Base-by-base conservation (phyloP, 2,329 filamentous ascomycete species). In the Pseudogymnoascus sp. region DNA sequence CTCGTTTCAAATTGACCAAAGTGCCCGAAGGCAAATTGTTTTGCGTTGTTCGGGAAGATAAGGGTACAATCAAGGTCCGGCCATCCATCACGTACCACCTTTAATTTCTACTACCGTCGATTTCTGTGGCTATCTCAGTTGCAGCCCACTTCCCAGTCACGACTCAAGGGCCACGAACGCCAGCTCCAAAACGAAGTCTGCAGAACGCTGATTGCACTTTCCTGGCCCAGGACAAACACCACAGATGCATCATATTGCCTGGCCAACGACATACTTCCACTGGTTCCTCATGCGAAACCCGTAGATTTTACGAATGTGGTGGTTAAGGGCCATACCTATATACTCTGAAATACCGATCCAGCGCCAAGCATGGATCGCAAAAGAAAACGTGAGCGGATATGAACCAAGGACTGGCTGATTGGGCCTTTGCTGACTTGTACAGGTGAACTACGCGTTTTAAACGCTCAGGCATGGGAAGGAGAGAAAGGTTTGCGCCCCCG, bases 401-500 rank as follows among this genome's bases (percentile, higher is more conserved):
- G n/a, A 29, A 33, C 29, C 15, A 42, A 10, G 17, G 21, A 53
- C 33, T 33, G 15, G 29, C 60, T 46, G 37, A 42, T 63, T 38
- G 19, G 46, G n/a, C 7, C 15, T n/a, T 17, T 60, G n/a, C 37
- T 53, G 29, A 17, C 59, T 38, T 46, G 60, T 68, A 46, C 74
- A 97, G 92, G 91, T 80, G 90, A 96, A 81, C 83, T 97, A 78
- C 90, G 92, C 81, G 85, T 89, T 78, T 81, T 96, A 72, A 99
- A 99, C 76, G 83, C 87, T 73, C 85, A 86, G 77, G 90, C 89
- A 66, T 99, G 95, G 95, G 83, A 89, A 74, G 93, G 91, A 72
- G 91, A 96, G 72, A 87, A 84, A 81, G 90, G 93, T 96, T 77
- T 68, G 73, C 68, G 26, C 50, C 50, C 46, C 60, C n/a, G 33